A percentile compares a stretch with the other conserved stretches of the same genome.
These are phyloP conservation scores for Dothistroma septosporum DNA, from an alignment of 2,329 filamentous ascomycete species.

Conservation along the genomic window DNA sequence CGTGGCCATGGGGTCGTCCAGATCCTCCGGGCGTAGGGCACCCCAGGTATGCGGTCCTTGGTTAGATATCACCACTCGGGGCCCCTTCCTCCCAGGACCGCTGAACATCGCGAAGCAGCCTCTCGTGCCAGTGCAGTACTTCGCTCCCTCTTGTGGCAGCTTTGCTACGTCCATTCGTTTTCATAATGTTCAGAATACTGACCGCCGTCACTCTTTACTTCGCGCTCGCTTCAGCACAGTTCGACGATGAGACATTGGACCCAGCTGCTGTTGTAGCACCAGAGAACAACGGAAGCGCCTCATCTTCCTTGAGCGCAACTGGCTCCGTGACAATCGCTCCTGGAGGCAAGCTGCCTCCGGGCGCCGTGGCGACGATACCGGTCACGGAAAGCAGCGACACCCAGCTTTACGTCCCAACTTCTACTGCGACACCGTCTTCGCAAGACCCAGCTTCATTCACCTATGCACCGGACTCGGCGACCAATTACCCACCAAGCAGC, in stretches of 20 bases:
- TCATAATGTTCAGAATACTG: slow-evolving; percentile 12
- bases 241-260: neutral
- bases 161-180: slow-evolving; percentile 22
- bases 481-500: neutral
- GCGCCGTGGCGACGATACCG: slow-evolving; percentile 2
- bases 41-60: neutral
- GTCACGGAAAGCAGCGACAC: slow-evolving; percentile 6
- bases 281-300: neutral
- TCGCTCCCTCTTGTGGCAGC: slow-evolving; percentile 7
- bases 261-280: neutral
- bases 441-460: neutral
- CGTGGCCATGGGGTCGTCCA: neutral
- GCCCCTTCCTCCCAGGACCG: neutral
- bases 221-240: slow-evolving; percentile 11
- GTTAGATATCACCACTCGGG: neutral
- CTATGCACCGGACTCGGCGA: neutral
- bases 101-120: neutral
- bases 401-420: neutral
- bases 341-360: neutral
- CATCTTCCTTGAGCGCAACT: neutral
- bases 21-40: neutral
- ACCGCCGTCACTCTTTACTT: slow-evolving; percentile 11
- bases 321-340: neutral
- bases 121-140: neutral
- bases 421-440: neutral